Percentiles rank a stretch among this genome's conserved stretches.
These are phyloP conservation scores for Hygrocybe coccinea DNA, from an alignment of 768 basidiomycete species.

Conservation along the genomic window DNA sequence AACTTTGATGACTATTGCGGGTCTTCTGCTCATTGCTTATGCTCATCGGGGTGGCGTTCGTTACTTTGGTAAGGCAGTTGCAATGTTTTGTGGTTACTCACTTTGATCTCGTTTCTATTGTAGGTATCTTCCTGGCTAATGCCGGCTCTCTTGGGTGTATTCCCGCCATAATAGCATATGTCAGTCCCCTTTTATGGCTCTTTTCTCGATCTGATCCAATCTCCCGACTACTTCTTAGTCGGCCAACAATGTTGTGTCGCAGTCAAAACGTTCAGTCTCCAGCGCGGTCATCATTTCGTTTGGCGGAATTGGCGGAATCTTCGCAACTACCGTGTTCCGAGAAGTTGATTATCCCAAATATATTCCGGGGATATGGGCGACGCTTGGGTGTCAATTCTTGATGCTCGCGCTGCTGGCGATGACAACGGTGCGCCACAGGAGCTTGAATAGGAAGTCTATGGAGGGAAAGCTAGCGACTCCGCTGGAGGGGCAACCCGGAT, in stretches of 20 bases:
- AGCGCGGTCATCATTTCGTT: slow-evolving; percentile 46
- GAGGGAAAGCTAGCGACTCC: slow-evolving; percentile 20
- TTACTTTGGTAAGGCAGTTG: slow-evolving; percentile 38
- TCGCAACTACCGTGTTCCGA: slow-evolving; percentile 45
- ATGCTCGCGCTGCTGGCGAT: slow-evolving; percentile 37
- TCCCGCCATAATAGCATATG: slow-evolving; percentile 47
- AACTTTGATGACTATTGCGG: slow-evolving; percentile 37
- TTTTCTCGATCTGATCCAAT: background rate
- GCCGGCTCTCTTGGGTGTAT: slow-evolving; percentile 44
- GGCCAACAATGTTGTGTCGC: slow-evolving; percentile 47
- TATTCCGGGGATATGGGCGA: slow-evolving; percentile 44
- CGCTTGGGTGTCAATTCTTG: slow-evolving; percentile 41
- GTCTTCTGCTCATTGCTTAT: slow-evolving; percentile 40
- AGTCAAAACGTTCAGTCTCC: slow-evolving; percentile 46
- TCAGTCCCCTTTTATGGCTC: slow-evolving; percentile 19
- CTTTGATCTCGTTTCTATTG: background rate
- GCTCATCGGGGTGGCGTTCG: slow-evolving; percentile 32
- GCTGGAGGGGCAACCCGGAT: slow-evolving; percentile 33
- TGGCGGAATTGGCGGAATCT: slow-evolving; percentile 45
- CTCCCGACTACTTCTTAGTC: slow-evolving; percentile 26
- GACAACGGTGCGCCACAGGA: slow-evolving; percentile 37
- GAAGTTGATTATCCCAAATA: slow-evolving; percentile 44
- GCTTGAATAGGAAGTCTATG: slow-evolving; percentile 30
- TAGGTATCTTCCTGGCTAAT: slow-evolving; percentile 44
- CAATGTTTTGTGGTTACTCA: background rate